A percentile compares a stretch with the other conserved stretches of the same genome.
Conservation (phyloP, 164 flowering plant species). For the Akebia trifoliata region DNA sequence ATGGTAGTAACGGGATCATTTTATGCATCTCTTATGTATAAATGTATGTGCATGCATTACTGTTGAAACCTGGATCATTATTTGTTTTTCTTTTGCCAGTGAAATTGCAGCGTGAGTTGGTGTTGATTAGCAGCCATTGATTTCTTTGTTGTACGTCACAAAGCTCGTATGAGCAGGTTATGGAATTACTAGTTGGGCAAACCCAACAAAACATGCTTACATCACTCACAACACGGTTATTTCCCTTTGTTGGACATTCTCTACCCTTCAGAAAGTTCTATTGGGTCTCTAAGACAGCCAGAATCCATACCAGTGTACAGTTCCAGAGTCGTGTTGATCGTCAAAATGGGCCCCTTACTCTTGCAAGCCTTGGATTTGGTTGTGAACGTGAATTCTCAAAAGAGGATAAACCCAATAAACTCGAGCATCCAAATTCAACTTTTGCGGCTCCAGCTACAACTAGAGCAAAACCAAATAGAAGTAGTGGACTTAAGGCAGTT, state of each 20-base stretch:
- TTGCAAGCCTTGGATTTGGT: constrained; percentile 40
- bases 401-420: constrained; percentile 14
- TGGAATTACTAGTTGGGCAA: constrained; percentile 4
- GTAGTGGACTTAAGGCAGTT: constrained; percentile 23
- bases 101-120: constrained; percentile 4
- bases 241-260: constrained; percentile 43
- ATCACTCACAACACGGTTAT: constrained; percentile 39
- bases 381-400: constrained; percentile 15
- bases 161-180: constrained; percentile 8
- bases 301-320: constrained; percentile 26
- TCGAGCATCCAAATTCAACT: constrained; percentile 19
- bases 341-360: constrained; percentile 37
- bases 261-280: constrained; percentile 30
- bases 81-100: not conserved
- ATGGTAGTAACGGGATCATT: no score
- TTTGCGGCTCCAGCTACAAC: constrained; percentile 24
- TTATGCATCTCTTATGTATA: no score
- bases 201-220: constrained; percentile 36
- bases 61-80: not conserved
- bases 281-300: constrained; percentile 21
- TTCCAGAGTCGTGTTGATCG: constrained; percentile 18
- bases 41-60: not conserved
- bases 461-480: constrained; percentile 28
- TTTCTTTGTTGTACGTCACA: not conserved
- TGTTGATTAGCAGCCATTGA: not conserved